A percentile compares a stretch with the other conserved stretches of the same genome.
These are phyloP conservation scores for Prunus salicina DNA, from an alignment of 306 rosid genomes.

Conservation along the genomic window DNA sequence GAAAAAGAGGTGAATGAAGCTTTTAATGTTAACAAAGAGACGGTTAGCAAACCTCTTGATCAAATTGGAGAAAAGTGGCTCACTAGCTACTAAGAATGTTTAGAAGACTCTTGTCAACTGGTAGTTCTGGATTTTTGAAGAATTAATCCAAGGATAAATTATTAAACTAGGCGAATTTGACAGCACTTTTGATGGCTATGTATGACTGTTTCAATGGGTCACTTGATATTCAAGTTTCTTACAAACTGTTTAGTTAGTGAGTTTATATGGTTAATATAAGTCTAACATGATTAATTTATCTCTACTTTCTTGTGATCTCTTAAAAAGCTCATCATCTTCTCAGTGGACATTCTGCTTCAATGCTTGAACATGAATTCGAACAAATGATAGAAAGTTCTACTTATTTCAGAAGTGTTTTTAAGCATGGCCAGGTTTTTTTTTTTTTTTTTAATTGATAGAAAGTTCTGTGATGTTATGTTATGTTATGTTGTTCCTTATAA, in stretches of 20 bases:
- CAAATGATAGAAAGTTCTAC: neutral
- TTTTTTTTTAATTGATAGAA: neutral
- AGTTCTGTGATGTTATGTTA: neutral
- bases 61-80: slow-evolving; percentile 31
- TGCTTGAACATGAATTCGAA: neutral
- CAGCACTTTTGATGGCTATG: neutral
- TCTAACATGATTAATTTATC: neutral
- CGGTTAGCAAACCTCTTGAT: slow-evolving; percentile 32
- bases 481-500: neutral
- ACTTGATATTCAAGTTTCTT: slow-evolving; percentile 5
- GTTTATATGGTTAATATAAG: slow-evolving; percentile 2
- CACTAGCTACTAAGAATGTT: slow-evolving; percentile 19
- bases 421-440: no score
- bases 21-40: slow-evolving; percentile 25
- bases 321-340: neutral
- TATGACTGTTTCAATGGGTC: slow-evolving; percentile 14
- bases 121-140: slow-evolving; percentile 20
- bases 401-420: neutral
- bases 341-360: no score
- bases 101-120: slow-evolving; percentile 2
- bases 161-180: neutral
- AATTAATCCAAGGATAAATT: neutral
- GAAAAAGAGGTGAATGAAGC: slow-evolving; percentile 40
- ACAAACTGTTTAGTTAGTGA: neutral
- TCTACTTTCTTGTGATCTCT: neutral